Percentiles rank a stretch among this genome's conserved stretches.
These are phyloP conservation scores for Candida insectorum DNA, from an alignment of 805 yeast genomes.

Conservation along the genomic window DNA sequence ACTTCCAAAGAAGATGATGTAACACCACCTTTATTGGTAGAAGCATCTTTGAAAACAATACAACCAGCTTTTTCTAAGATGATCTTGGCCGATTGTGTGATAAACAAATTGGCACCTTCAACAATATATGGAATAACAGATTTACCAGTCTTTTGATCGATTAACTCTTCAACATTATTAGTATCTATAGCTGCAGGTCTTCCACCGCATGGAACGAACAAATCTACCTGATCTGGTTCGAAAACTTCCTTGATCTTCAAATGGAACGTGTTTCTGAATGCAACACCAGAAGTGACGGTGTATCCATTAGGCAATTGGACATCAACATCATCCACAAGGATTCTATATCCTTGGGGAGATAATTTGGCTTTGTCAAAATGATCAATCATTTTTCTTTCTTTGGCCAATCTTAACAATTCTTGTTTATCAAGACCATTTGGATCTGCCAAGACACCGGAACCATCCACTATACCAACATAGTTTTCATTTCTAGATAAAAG, in stretches of 20 bases:
- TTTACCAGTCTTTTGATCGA: conserved; percentile 75
- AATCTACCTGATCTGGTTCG: conserved; percentile 60
- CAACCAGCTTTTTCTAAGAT: conserved; percentile 84
- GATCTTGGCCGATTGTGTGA: conserved; percentile 90
- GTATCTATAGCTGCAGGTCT: conserved; percentile 95
- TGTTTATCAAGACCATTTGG: conserved; percentile 81
- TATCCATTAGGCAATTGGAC: conserved; percentile 73
- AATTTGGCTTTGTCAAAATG: conserved; percentile 65
- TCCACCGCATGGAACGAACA: conserved; percentile 98
- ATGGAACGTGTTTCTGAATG: conserved; percentile 90
- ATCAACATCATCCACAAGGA: conserved; percentile 82
- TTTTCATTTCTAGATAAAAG: conserved; percentile 76
- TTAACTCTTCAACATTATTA: conserved; percentile 67
- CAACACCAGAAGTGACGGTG: conserved; percentile 75
- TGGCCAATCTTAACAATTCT: conserved; percentile 78
- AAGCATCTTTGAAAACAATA: conserved; percentile 88
- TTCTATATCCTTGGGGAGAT: conserved; percentile 72
- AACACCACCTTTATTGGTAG: conserved; percentile 98
- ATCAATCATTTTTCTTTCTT: conserved; percentile 69
- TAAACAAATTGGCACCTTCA: conserved; percentile 96
- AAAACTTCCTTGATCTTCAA: conserved; percentile 62
- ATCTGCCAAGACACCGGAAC: conserved; percentile 92
- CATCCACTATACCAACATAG: conserved; percentile 89
- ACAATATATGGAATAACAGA: conserved; percentile 81
- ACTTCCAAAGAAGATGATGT: conserved; percentile 96